These are phyloP conservation scores for Picea abies DNA, from an alignment of 83 land plant species.

Conservation along the genomic window DNA sequence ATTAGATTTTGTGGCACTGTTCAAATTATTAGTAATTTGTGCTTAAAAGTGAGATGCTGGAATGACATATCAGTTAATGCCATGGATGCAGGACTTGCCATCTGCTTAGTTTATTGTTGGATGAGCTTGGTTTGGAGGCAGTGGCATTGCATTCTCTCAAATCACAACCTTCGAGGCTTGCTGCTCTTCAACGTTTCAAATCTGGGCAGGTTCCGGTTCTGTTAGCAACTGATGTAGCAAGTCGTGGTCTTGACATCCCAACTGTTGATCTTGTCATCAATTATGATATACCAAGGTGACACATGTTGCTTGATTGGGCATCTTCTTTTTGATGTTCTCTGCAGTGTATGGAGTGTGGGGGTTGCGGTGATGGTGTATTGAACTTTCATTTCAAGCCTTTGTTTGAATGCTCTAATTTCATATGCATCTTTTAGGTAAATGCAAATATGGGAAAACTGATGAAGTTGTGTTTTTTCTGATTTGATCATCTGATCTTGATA, in stretches of 20 bases:
- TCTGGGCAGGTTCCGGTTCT: no score
- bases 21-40: not conserved
- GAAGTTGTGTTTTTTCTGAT: not conserved
- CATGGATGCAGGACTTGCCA: not conserved
- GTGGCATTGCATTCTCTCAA: no score
- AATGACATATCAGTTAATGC: not conserved
- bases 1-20: not conserved
- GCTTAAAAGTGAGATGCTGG: not conserved
- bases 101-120: no score
- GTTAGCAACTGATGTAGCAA: no score
- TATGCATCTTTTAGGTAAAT: not conserved
- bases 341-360: conserved; percentile 9
- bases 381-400: conserved; percentile 4
- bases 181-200: no score
- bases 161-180: no score
- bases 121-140: no score
- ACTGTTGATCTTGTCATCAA: no score
- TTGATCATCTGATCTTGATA: not conserved
- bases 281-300: conserved; percentile 26
- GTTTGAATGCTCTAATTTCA: not conserved
- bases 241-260: no score
- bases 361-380: not conserved
- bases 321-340: conserved; percentile 7
- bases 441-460: not conserved
- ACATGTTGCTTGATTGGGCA: not conserved